Conservation (phyloP, 2,329 filamentous ascomycete species). For the Cordyceps farinosa region DNA sequence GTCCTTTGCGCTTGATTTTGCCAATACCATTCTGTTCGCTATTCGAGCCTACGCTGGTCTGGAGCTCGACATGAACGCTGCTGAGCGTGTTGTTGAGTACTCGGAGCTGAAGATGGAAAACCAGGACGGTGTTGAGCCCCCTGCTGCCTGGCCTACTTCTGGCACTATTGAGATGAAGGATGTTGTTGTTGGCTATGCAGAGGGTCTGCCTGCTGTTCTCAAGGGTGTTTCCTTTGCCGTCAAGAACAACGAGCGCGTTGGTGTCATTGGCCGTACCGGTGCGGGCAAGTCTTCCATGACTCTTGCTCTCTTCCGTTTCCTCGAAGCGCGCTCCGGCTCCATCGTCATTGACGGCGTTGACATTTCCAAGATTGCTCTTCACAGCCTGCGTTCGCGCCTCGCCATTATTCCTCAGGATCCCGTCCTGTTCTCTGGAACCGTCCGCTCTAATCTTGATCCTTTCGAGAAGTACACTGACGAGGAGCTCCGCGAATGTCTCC, state of each 20-base stretch:
- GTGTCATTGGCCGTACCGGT: constrained; percentile 75
- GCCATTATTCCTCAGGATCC: constrained; percentile 81
- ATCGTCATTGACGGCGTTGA: constrained; percentile 72
- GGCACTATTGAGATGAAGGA: constrained; percentile 71
- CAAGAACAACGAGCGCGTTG: constrained; percentile 64
- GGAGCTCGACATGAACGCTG: constrained; percentile 76
- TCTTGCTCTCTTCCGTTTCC: constrained; percentile 72
- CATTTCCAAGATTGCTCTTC: constrained; percentile 66
- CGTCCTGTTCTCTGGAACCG: constrained; percentile 74
- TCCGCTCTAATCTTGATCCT: constrained; percentile 73
- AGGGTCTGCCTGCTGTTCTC: constrained; percentile 66
- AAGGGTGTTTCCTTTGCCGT: constrained; percentile 66
- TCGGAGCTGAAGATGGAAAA: constrained; percentile 64
- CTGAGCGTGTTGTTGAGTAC: constrained; percentile 74
- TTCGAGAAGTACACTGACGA: constrained; percentile 67
- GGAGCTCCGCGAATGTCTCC: constrained; percentile 66
- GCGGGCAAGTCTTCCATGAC: constrained; percentile 76
- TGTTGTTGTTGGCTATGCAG: constrained; percentile 68
- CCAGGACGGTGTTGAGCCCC: constrained; percentile 56
- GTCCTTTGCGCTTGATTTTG: constrained; percentile 69
- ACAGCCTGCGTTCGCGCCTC: constrained; percentile 67
- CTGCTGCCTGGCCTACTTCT: constrained; percentile 71
- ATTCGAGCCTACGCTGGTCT: constrained; percentile 66
- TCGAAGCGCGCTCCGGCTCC: constrained; percentile 63
- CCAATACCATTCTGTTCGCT: constrained; percentile 59